These are phyloP conservation scores for Reutealis trisperma DNA, from an alignment of 345 rosid species.

Conservation along the genomic window DNA sequence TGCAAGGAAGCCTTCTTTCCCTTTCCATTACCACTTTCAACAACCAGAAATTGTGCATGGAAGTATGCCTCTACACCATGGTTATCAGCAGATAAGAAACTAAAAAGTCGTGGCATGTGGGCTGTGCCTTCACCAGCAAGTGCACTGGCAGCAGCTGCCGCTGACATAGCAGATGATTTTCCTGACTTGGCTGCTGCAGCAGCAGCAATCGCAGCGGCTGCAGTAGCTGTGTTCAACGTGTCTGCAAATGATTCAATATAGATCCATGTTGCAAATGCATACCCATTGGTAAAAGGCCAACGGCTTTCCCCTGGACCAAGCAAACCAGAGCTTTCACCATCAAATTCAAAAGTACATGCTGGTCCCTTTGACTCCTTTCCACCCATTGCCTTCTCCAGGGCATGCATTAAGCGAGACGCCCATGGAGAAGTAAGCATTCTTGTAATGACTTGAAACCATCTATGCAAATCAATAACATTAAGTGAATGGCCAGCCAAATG, in stretches of 20 bases:
- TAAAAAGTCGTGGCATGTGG: slow-evolving; percentile 97
- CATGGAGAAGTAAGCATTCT: slow-evolving; percentile 58
- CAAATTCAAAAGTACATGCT: slow-evolving; percentile 88
- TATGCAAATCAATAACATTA: slow-evolving; percentile 74
- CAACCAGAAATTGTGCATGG: slow-evolving; percentile 97
- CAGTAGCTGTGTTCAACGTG: slow-evolving; percentile 95
- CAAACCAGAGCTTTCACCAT: slow-evolving; percentile 99
- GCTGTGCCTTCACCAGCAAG: slow-evolving; percentile 99
- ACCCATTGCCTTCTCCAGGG: slow-evolving; percentile 84
- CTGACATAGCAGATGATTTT: slow-evolving; percentile 98
- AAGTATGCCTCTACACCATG: slow-evolving; percentile 98
- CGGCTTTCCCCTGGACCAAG: slow-evolving; percentile 99
- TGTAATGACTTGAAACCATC: slow-evolving; percentile 76
- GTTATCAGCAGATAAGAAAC: slow-evolving; percentile 95
- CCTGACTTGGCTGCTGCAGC: slow-evolving; percentile 98
- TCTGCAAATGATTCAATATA: slow-evolving; percentile 99
- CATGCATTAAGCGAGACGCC: slow-evolving; percentile 74
- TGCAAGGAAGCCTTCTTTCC: slow-evolving; percentile 94
- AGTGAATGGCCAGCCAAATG: slow-evolving; percentile 91
- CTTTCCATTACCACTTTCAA: slow-evolving; percentile 93
- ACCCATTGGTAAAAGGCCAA: slow-evolving; percentile 97
- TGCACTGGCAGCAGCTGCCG: slow-evolving; percentile 99
- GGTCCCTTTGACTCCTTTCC: slow-evolving; percentile 98
- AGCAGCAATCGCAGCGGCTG: slow-evolving; percentile 97
- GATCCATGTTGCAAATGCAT: slow-evolving; percentile 96